Percentiles rank a stretch among this genome's conserved stretches.
Conservation (phyloP, 2,329 filamentous ascomycete genomes). For the Emergomyces orientalis region DNA sequence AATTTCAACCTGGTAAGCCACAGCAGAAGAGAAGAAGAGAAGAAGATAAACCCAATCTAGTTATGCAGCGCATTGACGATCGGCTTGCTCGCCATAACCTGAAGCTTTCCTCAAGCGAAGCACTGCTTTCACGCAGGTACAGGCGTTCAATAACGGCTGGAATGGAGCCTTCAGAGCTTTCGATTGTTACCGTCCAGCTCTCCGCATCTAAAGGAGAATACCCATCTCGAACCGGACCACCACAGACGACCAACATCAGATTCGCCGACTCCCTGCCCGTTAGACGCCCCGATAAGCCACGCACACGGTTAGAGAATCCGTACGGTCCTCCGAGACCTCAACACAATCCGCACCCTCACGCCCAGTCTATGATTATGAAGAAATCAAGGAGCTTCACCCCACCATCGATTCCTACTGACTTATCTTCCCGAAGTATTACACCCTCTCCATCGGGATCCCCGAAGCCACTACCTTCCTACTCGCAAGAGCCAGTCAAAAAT, state of each 20-base stretch:
- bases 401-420: background rate
- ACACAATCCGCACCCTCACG: background rate
- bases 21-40: background rate
- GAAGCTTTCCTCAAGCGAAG: constrained; percentile 2
- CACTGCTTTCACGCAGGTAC: constrained; percentile 4
- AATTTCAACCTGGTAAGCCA: constrained; percentile 5
- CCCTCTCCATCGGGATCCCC: background rate
- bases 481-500: background rate
- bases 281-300: background rate
- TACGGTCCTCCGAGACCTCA: background rate
- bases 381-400: background rate
- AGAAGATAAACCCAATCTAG: background rate
- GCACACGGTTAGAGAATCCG: constrained; percentile 1
- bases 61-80: constrained; percentile 7
- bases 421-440: background rate
- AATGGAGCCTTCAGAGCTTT: constrained; percentile 4
- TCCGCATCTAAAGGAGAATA: background rate
- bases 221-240: background rate
- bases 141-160: background rate
- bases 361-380: constrained; percentile 2
- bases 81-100: constrained; percentile 3
- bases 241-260: constrained; percentile 6
- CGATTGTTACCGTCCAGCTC: background rate
- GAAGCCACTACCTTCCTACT: background rate
- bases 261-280: constrained; percentile 1